Evolutionary conservation across 306 rosid species (phyloP), one percentile per base, ranked within the genome.

Genomic region (Rosa persica): DNA sequence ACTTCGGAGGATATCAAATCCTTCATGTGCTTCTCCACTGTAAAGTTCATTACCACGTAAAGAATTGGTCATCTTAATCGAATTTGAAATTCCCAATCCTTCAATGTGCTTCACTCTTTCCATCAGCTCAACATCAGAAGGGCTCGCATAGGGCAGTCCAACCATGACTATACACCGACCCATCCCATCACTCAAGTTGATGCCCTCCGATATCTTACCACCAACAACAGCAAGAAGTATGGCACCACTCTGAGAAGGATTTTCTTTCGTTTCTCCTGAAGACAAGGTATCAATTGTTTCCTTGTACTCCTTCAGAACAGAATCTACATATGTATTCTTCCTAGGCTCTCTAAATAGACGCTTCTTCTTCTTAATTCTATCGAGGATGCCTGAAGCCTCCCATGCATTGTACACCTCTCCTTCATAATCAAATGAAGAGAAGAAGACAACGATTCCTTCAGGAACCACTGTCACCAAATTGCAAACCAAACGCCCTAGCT

Each of bases 161-260:
- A 92, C 96, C 98, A 95, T 95, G 86, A 95, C 90, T 69, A 95
- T 44, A 73, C 96, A 92, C 73, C 97, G 87, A 19, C 98, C 98
- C 98, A 95, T 92, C 80, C 95, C 98, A 86, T 95, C 98, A 52
- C 98, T 95, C 75, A 92, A 85, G 92, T 95, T 95, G 89, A 95
- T 95, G 62, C 98, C 98, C 88, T 95, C 98, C 3, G 98, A 92
- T 87, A 94, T 80, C 90, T 95, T 95, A 8, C 91, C 98, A 62
- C 98, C 98, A 73, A 95, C 97, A 49, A 95, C 92, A 78, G 98
- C 98, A 51, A 92, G 85, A 67, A 92, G 93, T 67, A 92, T 34
- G 27, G 98, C 97, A 73, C 98, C 97, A 42, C 54, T 70, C 34
- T 60, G 86, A 76, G 87, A 65, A 72, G 79, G 84, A 79, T 80